Evolutionary conservation across 192 early-diverging fungal genomes (phyloP).

Genomic region (Jimgerdemannia lactiflua): DNA sequence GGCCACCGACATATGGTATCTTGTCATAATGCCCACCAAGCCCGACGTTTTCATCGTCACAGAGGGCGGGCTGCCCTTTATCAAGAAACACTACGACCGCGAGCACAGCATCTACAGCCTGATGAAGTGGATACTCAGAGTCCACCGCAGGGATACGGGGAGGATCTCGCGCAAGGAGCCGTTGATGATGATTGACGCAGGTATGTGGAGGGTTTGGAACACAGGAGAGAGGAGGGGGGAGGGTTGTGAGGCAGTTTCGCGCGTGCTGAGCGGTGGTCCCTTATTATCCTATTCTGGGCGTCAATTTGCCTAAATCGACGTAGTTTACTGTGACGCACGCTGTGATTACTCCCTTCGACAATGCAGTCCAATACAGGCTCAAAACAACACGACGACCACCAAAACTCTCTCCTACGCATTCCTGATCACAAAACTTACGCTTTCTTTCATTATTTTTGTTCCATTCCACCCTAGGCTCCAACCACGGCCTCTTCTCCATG

Average conservation of each 20-base stretch:
- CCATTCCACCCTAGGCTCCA: conserved; percentile 15
- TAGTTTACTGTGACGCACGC: too few species aligned
- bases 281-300: too few species aligned
- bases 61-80: conserved; percentile 11
- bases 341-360: too few species aligned
- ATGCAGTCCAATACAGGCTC: too few species aligned
- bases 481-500: conserved; percentile 36
- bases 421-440: too few species aligned
- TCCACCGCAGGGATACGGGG: conserved; percentile 25
- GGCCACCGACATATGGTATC: conserved; percentile 20
- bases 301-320: too few species aligned
- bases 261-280: too few species aligned
- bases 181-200: conserved; percentile 31
- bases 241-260: too few species aligned
- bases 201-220: background rate
- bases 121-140: conserved; percentile 37
- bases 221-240: too few species aligned
- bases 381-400: too few species aligned
- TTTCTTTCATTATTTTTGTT: too few species aligned
- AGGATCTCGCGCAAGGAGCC: conserved; percentile 13
- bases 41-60: conserved; percentile 31
- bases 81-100: conserved; percentile 26
- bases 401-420: too few species aligned
- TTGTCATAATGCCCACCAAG: conserved; percentile 36
- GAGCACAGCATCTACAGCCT: conserved; percentile 28